Conservation (phyloP, 129 eudicot genomes). For the Helianthus annuus region HanXRQr2.0-SUNRISE NC_035444.2:39579717-39580216, state of each 20-base stretch:
- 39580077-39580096: slow-evolving; percentile 13
- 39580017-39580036: no score
- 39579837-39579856: neutral
- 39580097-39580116: slow-evolving; percentile 1
- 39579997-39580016: neutral
- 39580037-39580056: no score
- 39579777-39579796: neutral
- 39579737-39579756: no score
- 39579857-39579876: neutral
- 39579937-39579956: neutral
- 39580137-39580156: slow-evolving; percentile 37
- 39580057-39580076: neutral
- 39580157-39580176: slow-evolving; percentile 37
- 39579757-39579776: no score
- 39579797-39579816: neutral
- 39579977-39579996: no score
- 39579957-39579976: neutral
- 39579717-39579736: no score
- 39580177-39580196: slow-evolving; percentile 25
- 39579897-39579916: neutral
- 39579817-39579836: neutral
- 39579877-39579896: neutral
- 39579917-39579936: neutral
- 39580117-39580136: slow-evolving; percentile 33
- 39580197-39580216: slow-evolving; percentile 36